phyloP scores from a whole-genome alignment of 768 basidiomycete genomes.

The Lactifluus rugatus region DNA sequence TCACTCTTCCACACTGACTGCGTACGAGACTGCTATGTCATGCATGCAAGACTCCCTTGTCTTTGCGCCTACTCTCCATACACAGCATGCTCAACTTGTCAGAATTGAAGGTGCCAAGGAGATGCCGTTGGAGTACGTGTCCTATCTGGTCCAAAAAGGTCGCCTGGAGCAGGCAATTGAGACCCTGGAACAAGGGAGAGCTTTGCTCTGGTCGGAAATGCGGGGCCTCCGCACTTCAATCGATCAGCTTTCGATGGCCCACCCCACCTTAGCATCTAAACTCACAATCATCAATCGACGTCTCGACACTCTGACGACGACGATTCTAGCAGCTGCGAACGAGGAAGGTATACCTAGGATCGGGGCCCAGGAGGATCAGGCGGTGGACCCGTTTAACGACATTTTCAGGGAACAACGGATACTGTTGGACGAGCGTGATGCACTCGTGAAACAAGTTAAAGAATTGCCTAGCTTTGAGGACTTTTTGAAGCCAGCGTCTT shows the following conservation, averaged over 20 bases:
- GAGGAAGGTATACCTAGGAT: not conserved
- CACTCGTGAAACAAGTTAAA: not conserved
- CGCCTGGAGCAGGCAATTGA: no score
- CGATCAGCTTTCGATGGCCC: no score
- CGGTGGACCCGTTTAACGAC: not conserved
- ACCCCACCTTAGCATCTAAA: not conserved
- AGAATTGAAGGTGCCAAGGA: no score
- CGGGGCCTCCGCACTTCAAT: no score
- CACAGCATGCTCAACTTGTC: no score
- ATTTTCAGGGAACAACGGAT: not conserved
- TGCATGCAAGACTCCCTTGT: not conserved
- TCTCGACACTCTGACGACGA: not conserved
- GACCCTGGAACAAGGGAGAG: no score
- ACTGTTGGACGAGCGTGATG: not conserved
- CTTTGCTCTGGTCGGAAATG: no score
- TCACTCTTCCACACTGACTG: not conserved
- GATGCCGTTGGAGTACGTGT: no score
- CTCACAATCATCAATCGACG: not conserved
- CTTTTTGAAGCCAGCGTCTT: not conserved
- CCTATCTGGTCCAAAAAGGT: no score
- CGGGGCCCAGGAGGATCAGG: not conserved
- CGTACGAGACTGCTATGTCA: not conserved
- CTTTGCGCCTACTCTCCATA: not conserved
- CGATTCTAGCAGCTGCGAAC: not conserved
- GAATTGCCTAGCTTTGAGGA: not conserved